Evolutionary conservation across 495 filamentous ascomycete species (phyloP), one percentile per base, ranked within the genome.

Genomic region (Paragyromitra xinjiangensis): DNA sequence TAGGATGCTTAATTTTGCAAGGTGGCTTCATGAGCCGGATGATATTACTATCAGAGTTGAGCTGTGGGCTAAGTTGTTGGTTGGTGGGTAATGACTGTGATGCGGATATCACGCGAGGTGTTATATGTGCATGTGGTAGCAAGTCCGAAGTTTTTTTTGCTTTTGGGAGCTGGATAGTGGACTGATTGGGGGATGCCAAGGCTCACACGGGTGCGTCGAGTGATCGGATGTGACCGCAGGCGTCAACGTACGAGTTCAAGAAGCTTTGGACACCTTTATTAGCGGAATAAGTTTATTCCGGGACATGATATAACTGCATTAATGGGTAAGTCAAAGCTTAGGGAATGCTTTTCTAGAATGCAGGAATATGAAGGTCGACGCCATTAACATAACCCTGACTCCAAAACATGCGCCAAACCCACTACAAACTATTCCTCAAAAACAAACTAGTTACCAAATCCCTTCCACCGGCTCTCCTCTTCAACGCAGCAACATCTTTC

Each of bases 361-460:
- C 42, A 14, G 42, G 42, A 3, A 45, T 11, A 45, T 45, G 2
- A 9, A 45, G 6, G 11, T 14, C 6, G 42, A 34, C 29, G 4
- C 29, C 29, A 34, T 34, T 34, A 34, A 34, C 29, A 34, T 34
- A 34, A 34, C 29, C 29, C 29, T 34, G 2, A 34, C 29, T 34
- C 29, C 29, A 34, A 34, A 34, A 34, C 29, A 34, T 3, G 2
- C 29, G 2, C 29, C 29, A 34, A 34, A 34, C 48, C 48, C 48
- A 51, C 53, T 62, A 62, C 26, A 62, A 39, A 62, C 58, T 62
- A 62, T 62, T n/a, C 29, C 26, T 62, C 58, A 1, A 19, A 62
- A 62, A 29, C 53, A 56, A 56, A 56, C 53, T 64, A 26, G 61
- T 44, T 22, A 64, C 61, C 19, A 24, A 44, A 44, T 24, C 61